Evolutionary conservation across 768 basidiomycete genomes (phyloP).

Genomic region (Rhodotorula toruloides): DNA sequence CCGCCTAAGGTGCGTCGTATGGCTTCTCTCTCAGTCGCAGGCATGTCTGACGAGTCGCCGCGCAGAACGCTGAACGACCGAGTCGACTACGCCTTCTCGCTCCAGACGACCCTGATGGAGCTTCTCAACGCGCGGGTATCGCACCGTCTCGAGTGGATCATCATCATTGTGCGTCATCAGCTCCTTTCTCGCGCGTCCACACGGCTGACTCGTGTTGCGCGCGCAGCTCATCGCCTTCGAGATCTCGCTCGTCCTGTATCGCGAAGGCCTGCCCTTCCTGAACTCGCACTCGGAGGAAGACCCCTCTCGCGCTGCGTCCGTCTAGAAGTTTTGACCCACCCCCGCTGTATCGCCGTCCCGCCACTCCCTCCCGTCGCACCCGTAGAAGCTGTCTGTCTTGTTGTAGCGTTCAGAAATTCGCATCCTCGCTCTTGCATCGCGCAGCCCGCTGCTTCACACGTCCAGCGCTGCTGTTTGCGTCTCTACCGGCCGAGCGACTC

Average conservation of each 20-base stretch:
- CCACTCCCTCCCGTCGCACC: too few species aligned
- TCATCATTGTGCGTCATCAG: constrained; percentile 69
- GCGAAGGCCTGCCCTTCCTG: constrained; percentile 33
- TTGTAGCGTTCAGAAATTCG: too few species aligned
- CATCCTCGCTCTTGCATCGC: too few species aligned
- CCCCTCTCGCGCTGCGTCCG: too few species aligned
- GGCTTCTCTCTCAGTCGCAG: neutral
- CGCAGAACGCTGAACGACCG: constrained; percentile 27
- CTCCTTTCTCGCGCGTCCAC: neutral
- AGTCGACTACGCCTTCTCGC: constrained; percentile 53
- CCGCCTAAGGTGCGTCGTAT: constrained; percentile 54
- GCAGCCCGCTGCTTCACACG: too few species aligned
- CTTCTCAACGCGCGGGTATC: constrained; percentile 86
- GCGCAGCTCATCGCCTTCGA: constrained; percentile 37
- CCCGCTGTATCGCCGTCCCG: too few species aligned
- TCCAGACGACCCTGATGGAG: constrained; percentile 82
- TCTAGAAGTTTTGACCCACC: too few species aligned
- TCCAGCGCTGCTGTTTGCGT: too few species aligned
- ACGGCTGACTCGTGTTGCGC: neutral
- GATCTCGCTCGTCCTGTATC: constrained; percentile 36
- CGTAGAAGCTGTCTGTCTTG: too few species aligned
- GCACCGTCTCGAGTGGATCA: constrained; percentile 91
- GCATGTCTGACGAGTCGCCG: neutral
- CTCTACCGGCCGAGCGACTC: too few species aligned
- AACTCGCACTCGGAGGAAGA: too few species aligned